Evolutionary conservation across 306 rosid species (phyloP).

Genomic region (Ochetophila trinervis): DNA sequence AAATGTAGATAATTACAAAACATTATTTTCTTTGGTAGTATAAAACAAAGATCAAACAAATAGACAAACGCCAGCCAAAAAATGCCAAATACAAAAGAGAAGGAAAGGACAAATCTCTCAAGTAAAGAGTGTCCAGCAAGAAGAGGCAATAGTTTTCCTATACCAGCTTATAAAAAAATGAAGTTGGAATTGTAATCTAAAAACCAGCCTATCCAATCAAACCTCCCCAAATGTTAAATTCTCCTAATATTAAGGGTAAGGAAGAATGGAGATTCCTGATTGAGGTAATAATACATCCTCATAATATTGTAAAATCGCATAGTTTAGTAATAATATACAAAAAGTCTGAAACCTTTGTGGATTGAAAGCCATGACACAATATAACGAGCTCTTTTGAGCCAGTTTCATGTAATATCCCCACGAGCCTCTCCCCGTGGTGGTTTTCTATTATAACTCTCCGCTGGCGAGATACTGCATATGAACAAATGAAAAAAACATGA

Average conservation of each 20-base stretch:
- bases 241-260: too few species aligned
- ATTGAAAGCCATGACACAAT: conserved; percentile 80
- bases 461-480: conserved; percentile 29
- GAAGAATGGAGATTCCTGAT: too few species aligned
- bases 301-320: too few species aligned
- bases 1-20: too few species aligned
- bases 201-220: too few species aligned
- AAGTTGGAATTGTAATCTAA: not conserved
- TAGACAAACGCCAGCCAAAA: not conserved
- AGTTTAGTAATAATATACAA: not conserved
- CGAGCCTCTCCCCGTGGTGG: conserved; percentile 64
- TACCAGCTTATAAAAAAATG: too few species aligned
- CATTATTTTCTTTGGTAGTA: too few species aligned
- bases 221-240: too few species aligned
- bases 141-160: not conserved
- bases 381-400: conserved; percentile 60
- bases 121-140: not conserved
- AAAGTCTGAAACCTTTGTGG: conserved; percentile 56
- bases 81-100: not conserved
- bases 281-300: too few species aligned
- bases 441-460: conserved; percentile 44
- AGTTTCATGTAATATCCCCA: conserved; percentile 67
- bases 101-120: not conserved
- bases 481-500: not conserved
- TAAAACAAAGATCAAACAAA: not conserved